Evolutionary conservation across 352 stramenopile species (phyloP).

Genomic region (Phytophthora sojae): DNA sequence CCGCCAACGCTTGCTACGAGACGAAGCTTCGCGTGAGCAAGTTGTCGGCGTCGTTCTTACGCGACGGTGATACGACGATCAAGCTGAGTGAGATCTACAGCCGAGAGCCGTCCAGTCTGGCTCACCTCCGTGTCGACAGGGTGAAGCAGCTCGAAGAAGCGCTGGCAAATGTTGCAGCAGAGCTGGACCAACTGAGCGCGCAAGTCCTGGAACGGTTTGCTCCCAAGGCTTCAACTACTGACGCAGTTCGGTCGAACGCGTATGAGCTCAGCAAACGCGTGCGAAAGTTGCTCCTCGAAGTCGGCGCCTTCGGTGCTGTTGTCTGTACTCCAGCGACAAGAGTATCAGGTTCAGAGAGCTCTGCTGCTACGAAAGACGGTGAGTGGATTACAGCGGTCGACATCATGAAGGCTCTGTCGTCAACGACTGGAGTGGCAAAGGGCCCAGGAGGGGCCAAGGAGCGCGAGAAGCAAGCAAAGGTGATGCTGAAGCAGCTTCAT

Average conservation of each 20-base stretch:
- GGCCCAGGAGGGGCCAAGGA: conserved; percentile 31
- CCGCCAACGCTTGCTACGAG: conserved; percentile 32
- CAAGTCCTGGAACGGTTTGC: conserved; percentile 17
- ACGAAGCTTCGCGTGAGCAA: conserved; percentile 45
- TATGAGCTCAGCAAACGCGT: conserved; percentile 31
- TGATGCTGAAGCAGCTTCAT: conserved; percentile 51
- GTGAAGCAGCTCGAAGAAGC: conserved; percentile 34
- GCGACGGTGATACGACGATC: conserved; percentile 18
- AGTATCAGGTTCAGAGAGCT: neutral
- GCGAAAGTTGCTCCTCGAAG: conserved; percentile 39
- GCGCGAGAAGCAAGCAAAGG: conserved; percentile 43
- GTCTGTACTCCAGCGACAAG: conserved; percentile 19
- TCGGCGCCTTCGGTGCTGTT: conserved; percentile 47
- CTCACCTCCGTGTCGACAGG: conserved; percentile 28
- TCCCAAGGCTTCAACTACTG: conserved; percentile 1
- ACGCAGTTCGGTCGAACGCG: neutral
- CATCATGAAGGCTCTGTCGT: conserved; percentile 37
- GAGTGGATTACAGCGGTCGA: conserved; percentile 31
- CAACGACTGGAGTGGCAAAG: conserved; percentile 10
- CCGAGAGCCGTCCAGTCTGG: conserved; percentile 16
- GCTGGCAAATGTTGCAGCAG: conserved; percentile 24
- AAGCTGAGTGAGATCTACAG: conserved; percentile 29
- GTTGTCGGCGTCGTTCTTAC: conserved; percentile 32
- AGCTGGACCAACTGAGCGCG: conserved; percentile 24
- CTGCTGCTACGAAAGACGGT: conserved; percentile 1